Conservation (phyloP, 1,284 basidiomycete genomes). For the Fistulina hepatica region DNA sequence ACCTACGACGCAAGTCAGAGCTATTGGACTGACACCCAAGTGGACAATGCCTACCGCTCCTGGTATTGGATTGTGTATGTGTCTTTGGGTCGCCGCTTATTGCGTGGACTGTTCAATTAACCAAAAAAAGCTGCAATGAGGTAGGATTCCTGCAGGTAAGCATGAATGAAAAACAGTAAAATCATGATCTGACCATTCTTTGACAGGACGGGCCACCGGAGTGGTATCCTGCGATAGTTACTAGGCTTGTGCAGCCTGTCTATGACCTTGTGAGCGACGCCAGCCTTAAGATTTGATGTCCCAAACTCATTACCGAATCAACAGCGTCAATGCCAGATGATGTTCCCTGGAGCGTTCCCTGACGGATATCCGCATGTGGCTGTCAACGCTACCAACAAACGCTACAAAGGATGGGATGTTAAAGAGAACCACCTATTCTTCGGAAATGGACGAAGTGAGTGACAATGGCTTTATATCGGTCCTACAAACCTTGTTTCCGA, state of each 20-base stretch:
- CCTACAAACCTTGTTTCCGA: constrained; percentile 5
- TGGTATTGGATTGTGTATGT: too few relatives aligned
- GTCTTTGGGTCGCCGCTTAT: too few relatives aligned
- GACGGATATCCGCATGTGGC: constrained; percentile 24
- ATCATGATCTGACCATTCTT: neutral
- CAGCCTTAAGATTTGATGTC: neutral
- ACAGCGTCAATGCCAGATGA: constrained; percentile 45
- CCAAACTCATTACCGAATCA: neutral
- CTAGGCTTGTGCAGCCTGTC: constrained; percentile 42
- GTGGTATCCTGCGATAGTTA: constrained; percentile 40
- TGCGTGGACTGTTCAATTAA: too few relatives aligned
- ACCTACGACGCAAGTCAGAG: constrained; percentile 37
- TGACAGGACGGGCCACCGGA: constrained; percentile 39
- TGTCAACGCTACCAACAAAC: constrained; percentile 30
- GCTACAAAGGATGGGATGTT: constrained; percentile 52
- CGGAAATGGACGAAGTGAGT: constrained; percentile 51
- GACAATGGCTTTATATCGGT: constrained; percentile 3
- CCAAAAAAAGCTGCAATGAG: constrained; percentile 33
- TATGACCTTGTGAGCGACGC: constrained; percentile 30
- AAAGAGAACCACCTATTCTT: constrained; percentile 49
- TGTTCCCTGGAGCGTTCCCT: constrained; percentile 45
- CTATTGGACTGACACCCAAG: constrained; percentile 38
- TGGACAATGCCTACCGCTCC: constrained; percentile 41
- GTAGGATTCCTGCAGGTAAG: constrained; percentile 48
- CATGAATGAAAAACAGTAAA: too few relatives aligned